A percentile compares a stretch with the other conserved stretches of the same genome.
Evolutionary conservation across 1,139 yeast genomes (phyloP).

Genomic region (Taphrina wiesneri): DNA sequence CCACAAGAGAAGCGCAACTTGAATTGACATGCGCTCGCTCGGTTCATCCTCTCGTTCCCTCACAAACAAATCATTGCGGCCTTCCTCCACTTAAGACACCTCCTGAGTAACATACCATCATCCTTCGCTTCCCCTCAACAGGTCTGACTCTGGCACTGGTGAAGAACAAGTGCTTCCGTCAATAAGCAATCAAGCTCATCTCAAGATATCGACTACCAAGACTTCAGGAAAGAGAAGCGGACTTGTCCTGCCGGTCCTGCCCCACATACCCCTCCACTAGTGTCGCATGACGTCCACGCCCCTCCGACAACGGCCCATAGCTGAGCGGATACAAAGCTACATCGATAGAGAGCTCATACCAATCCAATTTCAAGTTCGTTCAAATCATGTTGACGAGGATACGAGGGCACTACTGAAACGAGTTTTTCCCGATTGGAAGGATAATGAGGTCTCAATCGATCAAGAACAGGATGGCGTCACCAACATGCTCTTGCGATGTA

Average conservation of each 20-base stretch:
- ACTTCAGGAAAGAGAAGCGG: not conserved
- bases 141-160: too few relatives aligned
- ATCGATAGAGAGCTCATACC: conserved; percentile 17
- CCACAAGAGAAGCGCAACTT: not conserved
- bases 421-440: conserved; percentile 37
- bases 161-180: too few relatives aligned
- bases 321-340: conserved; percentile 21
- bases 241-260: not conserved
- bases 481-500: conserved; percentile 46
- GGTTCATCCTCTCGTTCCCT: not conserved
- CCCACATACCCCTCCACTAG: not conserved
- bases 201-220: too few relatives aligned
- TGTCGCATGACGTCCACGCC: conserved; percentile 3
- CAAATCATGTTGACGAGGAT: conserved; percentile 7
- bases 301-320: conserved; percentile 2
- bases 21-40: not conserved
- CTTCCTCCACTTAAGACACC: not conserved
- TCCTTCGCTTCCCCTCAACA: too few relatives aligned
- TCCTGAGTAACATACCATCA: too few relatives aligned
- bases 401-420: conserved; percentile 25
- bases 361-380: not conserved
- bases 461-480: conserved; percentile 78
- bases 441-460: conserved; percentile 40
- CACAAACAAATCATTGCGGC: too few relatives aligned
- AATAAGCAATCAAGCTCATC: too few relatives aligned